phyloP scores from a whole-genome alignment of 495 filamentous ascomycete genomes.

The Achaetomiella virescens region DNA sequence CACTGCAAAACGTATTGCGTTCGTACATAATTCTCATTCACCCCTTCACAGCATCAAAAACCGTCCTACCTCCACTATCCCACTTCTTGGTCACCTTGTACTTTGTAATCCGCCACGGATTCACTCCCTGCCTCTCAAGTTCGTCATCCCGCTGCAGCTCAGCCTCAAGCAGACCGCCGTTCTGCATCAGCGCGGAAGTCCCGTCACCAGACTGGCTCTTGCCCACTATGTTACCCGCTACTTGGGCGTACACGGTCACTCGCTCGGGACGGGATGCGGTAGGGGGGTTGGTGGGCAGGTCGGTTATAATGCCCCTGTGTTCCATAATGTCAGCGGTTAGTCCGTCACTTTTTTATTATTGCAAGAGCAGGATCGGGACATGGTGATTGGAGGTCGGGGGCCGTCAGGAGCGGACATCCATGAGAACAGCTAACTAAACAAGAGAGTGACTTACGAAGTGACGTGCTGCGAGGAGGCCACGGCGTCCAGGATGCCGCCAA shows the following conservation, averaged over 20 bases:
- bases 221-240: conserved; percentile 13
- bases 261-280: conserved; percentile 14
- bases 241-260: conserved; percentile 15
- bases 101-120: conserved; percentile 28
- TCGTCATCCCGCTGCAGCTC: conserved; percentile 19
- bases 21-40: neutral
- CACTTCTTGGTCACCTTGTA: conserved; percentile 14
- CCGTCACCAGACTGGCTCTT: conserved; percentile 4
- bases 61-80: neutral
- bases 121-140: conserved; percentile 23
- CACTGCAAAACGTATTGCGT: no score
- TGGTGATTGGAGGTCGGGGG: no score
- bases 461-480: conserved; percentile 27
- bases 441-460: conserved; percentile 15
- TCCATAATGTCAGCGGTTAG: neutral
- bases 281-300: conserved; percentile 21
- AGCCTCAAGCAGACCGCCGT: conserved; percentile 19
- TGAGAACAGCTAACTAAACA: neutral
- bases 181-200: conserved; percentile 16
- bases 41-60: neutral
- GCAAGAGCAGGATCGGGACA: no score
- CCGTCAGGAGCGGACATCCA: no score
- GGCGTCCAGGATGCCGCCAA: conserved; percentile 9
- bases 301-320: conserved; percentile 18
- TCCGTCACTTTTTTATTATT: neutral